phyloP scores from a whole-genome alignment of 2,329 filamentous ascomycete species.

The Ustilaginoidea virens region DNA sequence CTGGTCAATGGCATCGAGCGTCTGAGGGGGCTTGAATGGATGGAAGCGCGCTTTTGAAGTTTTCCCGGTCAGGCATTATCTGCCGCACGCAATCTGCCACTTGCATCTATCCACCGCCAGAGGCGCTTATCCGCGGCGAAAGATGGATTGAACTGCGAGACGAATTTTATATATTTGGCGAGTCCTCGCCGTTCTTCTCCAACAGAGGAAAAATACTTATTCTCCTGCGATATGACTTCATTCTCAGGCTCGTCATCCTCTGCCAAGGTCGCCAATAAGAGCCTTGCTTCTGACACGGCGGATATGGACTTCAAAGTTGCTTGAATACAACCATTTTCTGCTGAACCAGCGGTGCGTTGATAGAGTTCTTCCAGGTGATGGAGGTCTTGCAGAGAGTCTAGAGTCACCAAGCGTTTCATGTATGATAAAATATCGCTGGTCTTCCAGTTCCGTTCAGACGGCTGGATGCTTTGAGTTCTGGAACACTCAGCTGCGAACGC shows the following conservation, averaged over 20 bases:
- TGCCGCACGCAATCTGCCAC: too few species aligned
- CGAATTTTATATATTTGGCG: not conserved
- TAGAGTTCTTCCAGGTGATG: slow-evolving; percentile 1
- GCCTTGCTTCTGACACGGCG: not conserved
- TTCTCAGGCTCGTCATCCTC: not conserved
- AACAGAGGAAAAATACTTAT: not conserved
- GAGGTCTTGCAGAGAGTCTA: not conserved
- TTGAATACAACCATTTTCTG: not conserved
- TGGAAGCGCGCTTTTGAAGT: too few species aligned
- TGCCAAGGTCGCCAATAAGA: not conserved
- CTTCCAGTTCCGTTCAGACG: too few species aligned
- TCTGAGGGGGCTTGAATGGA: too few species aligned
- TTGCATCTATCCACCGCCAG: not conserved
- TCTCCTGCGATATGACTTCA: not conserved
- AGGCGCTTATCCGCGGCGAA: not conserved
- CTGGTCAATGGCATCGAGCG: too few species aligned
- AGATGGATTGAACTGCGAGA: not conserved
- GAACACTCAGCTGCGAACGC: too few species aligned
- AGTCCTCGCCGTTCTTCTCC: not conserved
- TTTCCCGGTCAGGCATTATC: too few species aligned
- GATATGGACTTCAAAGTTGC: not conserved
- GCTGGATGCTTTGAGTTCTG: too few species aligned
- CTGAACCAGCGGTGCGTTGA: too few species aligned
- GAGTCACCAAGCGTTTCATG: slow-evolving; percentile 1
- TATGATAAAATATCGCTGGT: too few species aligned